phyloP scores from a whole-genome alignment of 768 basidiomycete species.

The Russula ochroleuca region DNA sequence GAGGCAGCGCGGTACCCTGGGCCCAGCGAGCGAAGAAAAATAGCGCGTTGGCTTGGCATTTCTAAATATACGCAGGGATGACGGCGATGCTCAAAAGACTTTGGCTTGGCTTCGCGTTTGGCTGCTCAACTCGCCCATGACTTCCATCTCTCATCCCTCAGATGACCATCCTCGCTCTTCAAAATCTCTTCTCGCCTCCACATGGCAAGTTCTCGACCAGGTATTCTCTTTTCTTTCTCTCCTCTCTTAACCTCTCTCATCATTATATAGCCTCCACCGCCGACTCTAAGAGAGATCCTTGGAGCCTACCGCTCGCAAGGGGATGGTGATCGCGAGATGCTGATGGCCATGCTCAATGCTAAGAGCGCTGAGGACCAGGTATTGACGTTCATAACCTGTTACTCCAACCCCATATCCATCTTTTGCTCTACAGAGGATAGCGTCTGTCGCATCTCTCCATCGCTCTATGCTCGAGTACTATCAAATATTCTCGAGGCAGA shows the following conservation, averaged over 20 bases:
- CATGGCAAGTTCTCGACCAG: conserved; percentile 47
- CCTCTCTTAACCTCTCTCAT: background rate
- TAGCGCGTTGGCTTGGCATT: conserved; percentile 29
- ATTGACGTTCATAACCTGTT: conserved; percentile 28
- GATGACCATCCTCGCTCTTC: conserved; percentile 18
- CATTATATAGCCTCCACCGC: conserved; percentile 61
- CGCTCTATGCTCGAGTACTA: conserved; percentile 65
- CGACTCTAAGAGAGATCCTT: conserved; percentile 80
- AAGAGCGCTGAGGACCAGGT: conserved; percentile 94
- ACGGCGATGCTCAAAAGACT: conserved; percentile 29
- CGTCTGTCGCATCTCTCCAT: conserved; percentile 65
- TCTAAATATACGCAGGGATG: conserved; percentile 28
- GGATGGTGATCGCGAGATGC: conserved; percentile 88
- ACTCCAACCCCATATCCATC: conserved; percentile 8
- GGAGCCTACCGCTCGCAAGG: conserved; percentile 80
- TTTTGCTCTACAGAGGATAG: conserved; percentile 51
- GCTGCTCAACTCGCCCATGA: conserved; percentile 18
- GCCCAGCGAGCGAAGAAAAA: conserved; percentile 17
- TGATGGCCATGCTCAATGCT: conserved; percentile 85
- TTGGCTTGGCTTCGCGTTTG: conserved; percentile 5
- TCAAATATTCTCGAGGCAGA: conserved; percentile 24
- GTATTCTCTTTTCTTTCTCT: conserved; percentile 30
- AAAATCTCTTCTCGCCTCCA: conserved; percentile 40
- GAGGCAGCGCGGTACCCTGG: conserved; percentile 1
- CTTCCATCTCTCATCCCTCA: conserved; percentile 22